Conservation (phyloP, 257 asterid genomes). For the Solanum tarijense region DNA sequence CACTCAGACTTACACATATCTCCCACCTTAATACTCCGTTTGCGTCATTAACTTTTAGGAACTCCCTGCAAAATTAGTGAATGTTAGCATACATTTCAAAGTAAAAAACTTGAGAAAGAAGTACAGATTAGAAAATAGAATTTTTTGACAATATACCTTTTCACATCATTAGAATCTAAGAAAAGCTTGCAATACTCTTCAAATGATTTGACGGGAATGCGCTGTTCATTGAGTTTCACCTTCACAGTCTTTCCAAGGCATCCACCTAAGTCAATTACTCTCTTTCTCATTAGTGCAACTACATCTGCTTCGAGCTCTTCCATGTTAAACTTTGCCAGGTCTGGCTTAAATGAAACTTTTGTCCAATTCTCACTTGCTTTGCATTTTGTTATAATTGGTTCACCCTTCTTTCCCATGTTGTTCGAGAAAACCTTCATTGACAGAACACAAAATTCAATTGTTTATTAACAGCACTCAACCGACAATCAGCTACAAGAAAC, state of each 20-base stretch:
- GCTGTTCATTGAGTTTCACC: conserved; percentile 76
- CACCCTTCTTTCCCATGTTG: conserved; percentile 84
- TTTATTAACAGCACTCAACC: neutral
- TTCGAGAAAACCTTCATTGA: conserved; percentile 58
- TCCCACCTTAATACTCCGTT: conserved; percentile 54
- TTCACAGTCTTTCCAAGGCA: conserved; percentile 86
- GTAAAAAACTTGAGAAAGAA: neutral
- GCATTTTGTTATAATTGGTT: conserved; percentile 70
- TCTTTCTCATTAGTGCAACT: conserved; percentile 87
- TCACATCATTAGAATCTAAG: conserved; percentile 35
- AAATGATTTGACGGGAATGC: conserved; percentile 62
- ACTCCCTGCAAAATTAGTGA: conserved; percentile 36
- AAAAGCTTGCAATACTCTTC: conserved; percentile 75
- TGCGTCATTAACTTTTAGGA: conserved; percentile 51
- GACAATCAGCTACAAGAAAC: neutral
- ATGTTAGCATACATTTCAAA: neutral
- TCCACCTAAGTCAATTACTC: conserved; percentile 87
- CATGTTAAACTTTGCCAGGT: conserved; percentile 81
- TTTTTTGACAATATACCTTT: conserved; percentile 34
- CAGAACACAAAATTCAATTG: neutral
- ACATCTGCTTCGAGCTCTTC: conserved; percentile 80
- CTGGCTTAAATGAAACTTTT: conserved; percentile 85
- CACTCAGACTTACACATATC: conserved; percentile 77
- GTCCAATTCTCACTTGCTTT: conserved; percentile 86
- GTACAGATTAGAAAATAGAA: neutral